Conservation (phyloP, 148 eudicot genomes). For the Heliosperma pusillum region DNA sequence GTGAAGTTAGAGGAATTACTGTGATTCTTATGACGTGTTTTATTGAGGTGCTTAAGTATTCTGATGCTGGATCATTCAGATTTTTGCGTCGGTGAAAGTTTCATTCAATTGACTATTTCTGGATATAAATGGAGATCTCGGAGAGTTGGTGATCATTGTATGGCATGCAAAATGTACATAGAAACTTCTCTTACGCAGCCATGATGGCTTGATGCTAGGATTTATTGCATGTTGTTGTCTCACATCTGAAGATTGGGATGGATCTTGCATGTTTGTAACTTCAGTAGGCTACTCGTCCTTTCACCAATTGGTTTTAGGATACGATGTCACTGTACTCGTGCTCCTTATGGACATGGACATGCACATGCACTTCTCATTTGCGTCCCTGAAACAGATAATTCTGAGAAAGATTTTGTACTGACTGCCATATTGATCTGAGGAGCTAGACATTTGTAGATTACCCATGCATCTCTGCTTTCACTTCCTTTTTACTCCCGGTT, state of each 20-base stretch:
- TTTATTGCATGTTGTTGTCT: background rate
- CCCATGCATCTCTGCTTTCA: background rate
- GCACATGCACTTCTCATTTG: background rate
- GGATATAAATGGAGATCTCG: background rate
- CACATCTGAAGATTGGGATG: background rate
- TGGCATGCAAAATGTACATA: too few species aligned
- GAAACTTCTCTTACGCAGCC: too few species aligned
- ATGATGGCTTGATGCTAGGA: too few species aligned
- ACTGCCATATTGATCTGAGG: background rate
- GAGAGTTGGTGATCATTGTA: background rate
- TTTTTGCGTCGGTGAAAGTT: background rate
- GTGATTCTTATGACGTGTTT: background rate
- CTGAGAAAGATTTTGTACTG: background rate
- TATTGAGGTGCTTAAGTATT: background rate
- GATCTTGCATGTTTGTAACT: background rate
- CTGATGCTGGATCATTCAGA: background rate
- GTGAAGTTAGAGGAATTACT: background rate
- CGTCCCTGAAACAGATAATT: background rate
- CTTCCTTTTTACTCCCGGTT: background rate
- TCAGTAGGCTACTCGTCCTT: background rate
- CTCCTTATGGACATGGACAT: too few species aligned
- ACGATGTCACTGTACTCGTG: background rate
- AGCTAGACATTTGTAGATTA: background rate
- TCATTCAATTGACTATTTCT: background rate
- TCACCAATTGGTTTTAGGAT: background rate